These are phyloP conservation scores for Silybum marianum DNA, from an alignment of 129 eudicot genomes.

Conservation along the genomic window DNA sequence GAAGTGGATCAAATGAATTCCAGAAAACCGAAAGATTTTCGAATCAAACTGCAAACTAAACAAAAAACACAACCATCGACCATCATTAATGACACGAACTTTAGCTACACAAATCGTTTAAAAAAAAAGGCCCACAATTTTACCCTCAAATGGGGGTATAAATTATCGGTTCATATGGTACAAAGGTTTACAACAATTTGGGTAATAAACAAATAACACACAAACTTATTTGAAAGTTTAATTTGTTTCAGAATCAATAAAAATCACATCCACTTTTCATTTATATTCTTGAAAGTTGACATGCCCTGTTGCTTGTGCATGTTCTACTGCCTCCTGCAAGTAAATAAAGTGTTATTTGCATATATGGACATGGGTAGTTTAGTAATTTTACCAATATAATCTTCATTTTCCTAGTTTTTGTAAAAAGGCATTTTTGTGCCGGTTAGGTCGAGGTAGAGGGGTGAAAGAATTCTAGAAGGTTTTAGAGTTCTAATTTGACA, in stretches of 20 bases:
- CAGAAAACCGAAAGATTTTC: no score
- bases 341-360: not conserved
- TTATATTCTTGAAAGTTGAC: conserved; percentile 85
- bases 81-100: no score
- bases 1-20: no score
- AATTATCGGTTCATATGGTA: conserved; percentile 4
- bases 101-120: not conserved
- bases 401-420: not conserved
- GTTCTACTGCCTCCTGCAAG: conserved; percentile 89
- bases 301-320: conserved; percentile 95
- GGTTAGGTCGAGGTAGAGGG: no score
- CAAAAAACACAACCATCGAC: no score
- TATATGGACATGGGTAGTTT: not conserved
- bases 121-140: not conserved
- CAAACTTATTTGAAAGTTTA: conserved; percentile 1
- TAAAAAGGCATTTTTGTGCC: not conserved
- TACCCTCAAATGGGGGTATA: not conserved
- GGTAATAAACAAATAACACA: not conserved
- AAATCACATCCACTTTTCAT: conserved; percentile 30
- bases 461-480: no score
- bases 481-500: not conserved
- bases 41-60: no score
- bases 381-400: not conserved
- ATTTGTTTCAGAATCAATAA: not conserved
- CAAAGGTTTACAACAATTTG: conserved; percentile 37